phyloP scores from a whole-genome alignment of 768 basidiomycete genomes.

The Cubamyces lactineus region DNA sequence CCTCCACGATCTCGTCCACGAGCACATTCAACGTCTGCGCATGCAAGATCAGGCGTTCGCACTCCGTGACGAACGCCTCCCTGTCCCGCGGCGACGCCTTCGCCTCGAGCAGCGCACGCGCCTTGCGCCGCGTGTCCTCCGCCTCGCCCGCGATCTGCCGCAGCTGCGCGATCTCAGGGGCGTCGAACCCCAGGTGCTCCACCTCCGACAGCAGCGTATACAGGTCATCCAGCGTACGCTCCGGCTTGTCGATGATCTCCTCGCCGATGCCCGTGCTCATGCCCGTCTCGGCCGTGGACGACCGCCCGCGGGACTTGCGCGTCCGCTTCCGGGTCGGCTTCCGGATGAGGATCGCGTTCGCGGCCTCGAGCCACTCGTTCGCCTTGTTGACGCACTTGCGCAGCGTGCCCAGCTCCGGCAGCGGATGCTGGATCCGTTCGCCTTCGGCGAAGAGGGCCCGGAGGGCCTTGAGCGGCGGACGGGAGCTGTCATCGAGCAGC shows the following conservation, averaged over 20 bases:
- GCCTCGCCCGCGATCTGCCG: conserved; percentile 60
- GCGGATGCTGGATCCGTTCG: conserved; percentile 77
- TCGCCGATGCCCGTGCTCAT: conserved; percentile 40
- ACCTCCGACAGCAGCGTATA: conserved; percentile 72
- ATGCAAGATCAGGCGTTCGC: conserved; percentile 69
- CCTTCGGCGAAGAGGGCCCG: conserved; percentile 86
- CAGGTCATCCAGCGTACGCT: conserved; percentile 72
- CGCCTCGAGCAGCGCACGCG: conserved; percentile 52
- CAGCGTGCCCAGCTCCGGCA: conserved; percentile 72
- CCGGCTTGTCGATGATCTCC: conserved; percentile 60
- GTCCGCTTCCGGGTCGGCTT: conserved; percentile 83
- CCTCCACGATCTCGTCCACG: conserved; percentile 74
- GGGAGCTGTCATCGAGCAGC: conserved; percentile 65
- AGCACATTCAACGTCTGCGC: conserved; percentile 82
- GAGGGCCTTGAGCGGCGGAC: conserved; percentile 76
- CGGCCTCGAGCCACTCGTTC: conserved; percentile 87
- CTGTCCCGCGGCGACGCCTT: conserved; percentile 49
- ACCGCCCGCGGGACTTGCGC: conserved; percentile 59
- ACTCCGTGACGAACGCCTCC: conserved; percentile 64
- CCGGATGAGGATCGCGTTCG: conserved; percentile 75
- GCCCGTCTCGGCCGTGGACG: conserved; percentile 37
- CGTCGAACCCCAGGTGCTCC: conserved; percentile 81
- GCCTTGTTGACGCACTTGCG: conserved; percentile 80
- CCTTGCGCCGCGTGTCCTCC: conserved; percentile 63
- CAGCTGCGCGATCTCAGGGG: conserved; percentile 68